These are phyloP conservation scores for Guadua angustifolia DNA, from an alignment of 176 grass and related monocot species.

Conservation along the genomic window DNA sequence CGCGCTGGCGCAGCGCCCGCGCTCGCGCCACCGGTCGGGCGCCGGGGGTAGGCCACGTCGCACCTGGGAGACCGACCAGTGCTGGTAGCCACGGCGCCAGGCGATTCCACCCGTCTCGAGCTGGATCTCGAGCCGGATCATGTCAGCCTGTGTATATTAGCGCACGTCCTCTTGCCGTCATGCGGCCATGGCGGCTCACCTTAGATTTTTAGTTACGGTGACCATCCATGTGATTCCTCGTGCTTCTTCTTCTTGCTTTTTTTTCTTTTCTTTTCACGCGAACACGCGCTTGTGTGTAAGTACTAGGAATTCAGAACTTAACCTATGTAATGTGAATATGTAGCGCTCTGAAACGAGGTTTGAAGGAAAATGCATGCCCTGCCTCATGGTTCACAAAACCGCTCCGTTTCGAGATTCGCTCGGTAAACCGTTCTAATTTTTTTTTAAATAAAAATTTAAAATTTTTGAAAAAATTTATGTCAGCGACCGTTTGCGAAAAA, in stretches of 20 bases:
- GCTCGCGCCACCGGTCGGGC: no score
- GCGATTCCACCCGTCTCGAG: not conserved
- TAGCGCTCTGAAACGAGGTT: not conserved
- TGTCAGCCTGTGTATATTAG: not conserved
- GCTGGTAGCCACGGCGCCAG: slow-evolving; percentile 48
- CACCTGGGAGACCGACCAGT: slow-evolving; percentile 75
- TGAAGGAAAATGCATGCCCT: not conserved
- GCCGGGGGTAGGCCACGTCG: not conserved
- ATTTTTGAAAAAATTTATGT: no score
- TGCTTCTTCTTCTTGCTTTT: not conserved
- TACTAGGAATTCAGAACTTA: not conserved
- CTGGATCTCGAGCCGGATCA: not conserved
- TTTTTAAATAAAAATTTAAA: no score
- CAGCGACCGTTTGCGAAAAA: no score
- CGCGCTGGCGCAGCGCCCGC: not conserved
- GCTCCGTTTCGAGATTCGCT: no score
- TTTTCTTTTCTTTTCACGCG: no score
- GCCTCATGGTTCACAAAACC: no score
- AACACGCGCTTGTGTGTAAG: not conserved
- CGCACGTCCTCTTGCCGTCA: not conserved
- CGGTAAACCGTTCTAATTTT: no score
- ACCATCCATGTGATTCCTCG: slow-evolving; percentile 16
- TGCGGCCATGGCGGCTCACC: slow-evolving; percentile 53
- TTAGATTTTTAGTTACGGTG: slow-evolving; percentile 40
- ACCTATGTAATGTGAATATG: slow-evolving; percentile 9